Base-by-base conservation (phyloP, 1,284 basidiomycete species). In the Sphagnurus paluster region DNA sequence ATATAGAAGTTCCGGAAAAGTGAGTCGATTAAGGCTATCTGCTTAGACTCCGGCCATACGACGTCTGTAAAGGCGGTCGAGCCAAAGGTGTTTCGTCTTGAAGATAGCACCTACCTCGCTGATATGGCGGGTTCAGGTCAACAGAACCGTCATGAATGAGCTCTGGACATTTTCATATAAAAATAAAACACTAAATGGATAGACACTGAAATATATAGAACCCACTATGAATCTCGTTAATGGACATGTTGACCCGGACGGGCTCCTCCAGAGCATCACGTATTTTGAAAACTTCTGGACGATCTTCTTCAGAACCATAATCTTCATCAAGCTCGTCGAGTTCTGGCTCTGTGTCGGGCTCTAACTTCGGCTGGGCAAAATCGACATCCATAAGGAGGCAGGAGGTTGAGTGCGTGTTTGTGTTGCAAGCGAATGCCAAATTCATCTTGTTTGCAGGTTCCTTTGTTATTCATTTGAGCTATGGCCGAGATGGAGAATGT, bases 1-100 rank as follows among this genome's bases (percentile, higher is more conserved):
- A 90, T 77, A 52, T 81, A 87, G 57, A 77, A 84, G 54, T 88
- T 84, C 42, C 78, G 80, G 51, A 81, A 84, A n/a, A 90, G 69
- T 0, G 87, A 89, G 56, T 89, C 83, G 19, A 90, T 79, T n/a
- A 90, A 75, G 26, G 74, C 74, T 38, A 78, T 74, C 54, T 90
- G 86, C 54, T 89, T 90, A 33, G 61, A 61, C 49, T 79, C 76
- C 0, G 82, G 68, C 87, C 87, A 90, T 2, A 90, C 87, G 17
- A 88, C 71, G 47, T 84, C 87, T 88, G 43, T 28, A 40, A n/a
- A 43, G 14, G 16, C 6, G 5, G 39, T 52, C 20, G 5, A 23
- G 13, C 36, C n/a, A 10, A 24, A 20, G 32, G 14, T 30, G 28
- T 30, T 30, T n/a, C 10, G 30, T 2, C 7, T 10, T 33, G 19